Evolutionary conservation across 306 rosid species (phyloP).

Genomic region (Cajanus cajan): DNA sequence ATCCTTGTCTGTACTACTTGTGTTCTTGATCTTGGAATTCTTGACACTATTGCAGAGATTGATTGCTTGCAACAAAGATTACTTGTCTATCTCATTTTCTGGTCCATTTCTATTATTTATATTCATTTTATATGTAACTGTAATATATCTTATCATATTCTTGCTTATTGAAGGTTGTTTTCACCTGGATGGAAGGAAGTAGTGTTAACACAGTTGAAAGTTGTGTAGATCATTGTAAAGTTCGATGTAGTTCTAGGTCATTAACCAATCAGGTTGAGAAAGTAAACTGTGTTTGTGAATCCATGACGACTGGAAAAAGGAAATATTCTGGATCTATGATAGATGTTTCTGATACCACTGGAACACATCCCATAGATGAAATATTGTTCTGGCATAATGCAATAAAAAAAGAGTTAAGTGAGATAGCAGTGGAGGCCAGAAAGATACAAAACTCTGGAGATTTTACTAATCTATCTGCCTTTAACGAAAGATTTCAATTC

Average conservation of each 20-base stretch:
- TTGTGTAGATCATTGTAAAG: conserved; percentile 48
- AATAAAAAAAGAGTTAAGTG: conserved; percentile 78
- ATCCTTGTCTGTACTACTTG: conserved; percentile 5
- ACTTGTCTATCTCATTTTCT: background rate
- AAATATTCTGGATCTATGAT: conserved; percentile 60
- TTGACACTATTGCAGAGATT: background rate
- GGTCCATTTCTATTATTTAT: conserved; percentile 15
- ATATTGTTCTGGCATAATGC: conserved; percentile 98
- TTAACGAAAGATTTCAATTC: conserved; percentile 85
- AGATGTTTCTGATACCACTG: conserved; percentile 55
- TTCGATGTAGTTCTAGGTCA: conserved; percentile 46
- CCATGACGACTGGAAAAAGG: conserved; percentile 71
- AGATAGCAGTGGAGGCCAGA: conserved; percentile 68
- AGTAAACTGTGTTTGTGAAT: conserved; percentile 57
- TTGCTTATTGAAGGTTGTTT: conserved; percentile 74
- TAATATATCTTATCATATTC: conserved; percentile 20
- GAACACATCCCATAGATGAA: conserved; percentile 82
- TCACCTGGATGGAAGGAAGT: conserved; percentile 84
- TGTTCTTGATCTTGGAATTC: background rate
- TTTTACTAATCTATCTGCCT: conserved; percentile 75
- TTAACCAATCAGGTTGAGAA: conserved; percentile 45
- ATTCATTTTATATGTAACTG: conserved; percentile 20
- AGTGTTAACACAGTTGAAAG: conserved; percentile 36
- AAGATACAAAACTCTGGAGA: conserved; percentile 55
- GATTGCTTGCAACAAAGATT: background rate